A percentile compares a stretch with the other conserved stretches of the same genome.
Conservation (phyloP, 352 stramenopile genomes). For the Phytophthora pluvialis region DNA sequence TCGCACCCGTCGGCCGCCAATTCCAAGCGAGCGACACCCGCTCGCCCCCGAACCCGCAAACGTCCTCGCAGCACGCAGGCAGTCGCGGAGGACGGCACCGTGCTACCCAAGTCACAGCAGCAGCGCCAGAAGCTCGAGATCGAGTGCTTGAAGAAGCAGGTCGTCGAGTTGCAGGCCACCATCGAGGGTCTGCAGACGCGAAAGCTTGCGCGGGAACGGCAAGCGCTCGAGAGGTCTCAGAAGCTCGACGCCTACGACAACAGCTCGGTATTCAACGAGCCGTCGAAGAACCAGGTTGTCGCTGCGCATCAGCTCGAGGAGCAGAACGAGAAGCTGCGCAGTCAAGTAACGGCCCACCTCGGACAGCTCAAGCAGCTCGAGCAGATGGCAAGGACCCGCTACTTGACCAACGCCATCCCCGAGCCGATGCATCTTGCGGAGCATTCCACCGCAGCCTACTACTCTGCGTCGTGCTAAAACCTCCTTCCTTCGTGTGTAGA, state of each 20-base stretch:
- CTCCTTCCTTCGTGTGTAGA: neutral
- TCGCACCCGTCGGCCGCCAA: neutral
- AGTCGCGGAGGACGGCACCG: neutral
- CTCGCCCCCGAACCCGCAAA: conserved; percentile 17
- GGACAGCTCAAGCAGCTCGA: conserved; percentile 38
- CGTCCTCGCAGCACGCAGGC: conserved; percentile 8
- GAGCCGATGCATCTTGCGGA: conserved; percentile 11
- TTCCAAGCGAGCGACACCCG: neutral
- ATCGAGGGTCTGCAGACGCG: conserved; percentile 28
- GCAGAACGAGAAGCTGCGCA: conserved; percentile 50
- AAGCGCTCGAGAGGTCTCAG: neutral
- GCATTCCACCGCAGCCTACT: conserved; percentile 1
- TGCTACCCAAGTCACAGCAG: conserved; percentile 38
- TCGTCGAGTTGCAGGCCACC: conserved; percentile 35
- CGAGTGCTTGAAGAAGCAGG: conserved; percentile 31
- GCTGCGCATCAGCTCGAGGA: conserved; percentile 36
- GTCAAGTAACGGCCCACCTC: conserved; percentile 31
- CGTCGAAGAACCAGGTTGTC: conserved; percentile 22
- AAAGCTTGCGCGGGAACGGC: conserved; percentile 31
- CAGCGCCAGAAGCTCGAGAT: conserved; percentile 48
- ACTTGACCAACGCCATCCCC: conserved; percentile 14
- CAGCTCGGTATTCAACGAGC: conserved; percentile 2
- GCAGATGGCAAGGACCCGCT: conserved; percentile 17
- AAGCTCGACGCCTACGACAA: neutral
- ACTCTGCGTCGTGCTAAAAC: conserved; percentile 23